Conservation (phyloP, 495 filamentous ascomycete genomes). For the Talaromyces stipitatus region DNA sequence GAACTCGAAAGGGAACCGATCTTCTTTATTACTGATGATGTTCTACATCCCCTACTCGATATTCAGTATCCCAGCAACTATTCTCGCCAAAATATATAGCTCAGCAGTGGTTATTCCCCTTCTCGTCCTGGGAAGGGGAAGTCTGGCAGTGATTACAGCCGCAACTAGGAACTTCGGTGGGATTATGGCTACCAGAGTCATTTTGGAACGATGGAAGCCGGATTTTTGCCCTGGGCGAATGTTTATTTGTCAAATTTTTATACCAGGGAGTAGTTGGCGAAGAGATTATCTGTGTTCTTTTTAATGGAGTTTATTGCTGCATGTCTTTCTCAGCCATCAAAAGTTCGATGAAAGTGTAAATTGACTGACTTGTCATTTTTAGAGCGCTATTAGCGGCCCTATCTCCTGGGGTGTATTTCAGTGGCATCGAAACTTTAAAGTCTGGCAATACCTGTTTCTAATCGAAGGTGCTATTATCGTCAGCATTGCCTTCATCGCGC, state of each 20-base stretch:
- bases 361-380: no score
- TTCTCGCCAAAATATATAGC: conserved; percentile 52
- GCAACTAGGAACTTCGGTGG: conserved; percentile 45
- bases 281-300: conserved; percentile 46
- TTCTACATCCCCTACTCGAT: conserved; percentile 64
- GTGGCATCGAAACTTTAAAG: conserved; percentile 23
- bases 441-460: conserved; percentile 52
- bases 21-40: conserved; percentile 53
- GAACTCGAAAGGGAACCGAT: conserved; percentile 45
- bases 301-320: conserved; percentile 49
- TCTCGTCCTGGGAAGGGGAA: conserved; percentile 46
- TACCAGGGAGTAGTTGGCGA: conserved; percentile 45
- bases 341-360: no score
- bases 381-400: conserved; percentile 42
- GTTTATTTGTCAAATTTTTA: conserved; percentile 49
- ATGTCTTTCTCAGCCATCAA: not conserved
- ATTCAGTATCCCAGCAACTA: conserved; percentile 46
- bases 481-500: conserved; percentile 26
- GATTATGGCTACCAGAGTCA: conserved; percentile 34
- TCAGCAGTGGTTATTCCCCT: conserved; percentile 43
- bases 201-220: conserved; percentile 8
- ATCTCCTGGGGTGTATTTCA: conserved; percentile 25
- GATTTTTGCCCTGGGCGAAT: conserved; percentile 22
- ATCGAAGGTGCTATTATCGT: conserved; percentile 45
- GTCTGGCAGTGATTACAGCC: conserved; percentile 36